These are phyloP conservation scores for Collybiopsis confluens DNA, from an alignment of 768 basidiomycete genomes.

Conservation along the genomic window DNA sequence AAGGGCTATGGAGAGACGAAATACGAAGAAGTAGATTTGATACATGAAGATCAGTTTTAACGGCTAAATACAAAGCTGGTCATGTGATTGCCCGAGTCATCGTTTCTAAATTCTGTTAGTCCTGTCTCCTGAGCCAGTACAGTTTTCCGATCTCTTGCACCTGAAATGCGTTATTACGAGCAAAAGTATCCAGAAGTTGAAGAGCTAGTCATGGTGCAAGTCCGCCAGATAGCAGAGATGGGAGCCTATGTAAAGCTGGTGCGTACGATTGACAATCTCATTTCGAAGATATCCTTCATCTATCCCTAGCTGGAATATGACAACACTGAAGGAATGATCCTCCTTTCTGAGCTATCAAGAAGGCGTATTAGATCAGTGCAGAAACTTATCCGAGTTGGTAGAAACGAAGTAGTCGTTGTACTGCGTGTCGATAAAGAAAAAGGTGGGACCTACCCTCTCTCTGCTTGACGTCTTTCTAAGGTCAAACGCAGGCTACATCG, in stretches of 20 bases:
- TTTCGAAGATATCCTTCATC: neutral
- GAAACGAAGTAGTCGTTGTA: constrained; percentile 98
- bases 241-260: constrained; percentile 98
- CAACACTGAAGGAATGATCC: constrained; percentile 99
- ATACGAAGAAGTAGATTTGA: constrained; percentile 34
- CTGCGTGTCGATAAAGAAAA: constrained; percentile 99
- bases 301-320: constrained; percentile 87
- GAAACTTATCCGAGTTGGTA: constrained; percentile 94
- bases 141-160: neutral
- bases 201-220: constrained; percentile 99
- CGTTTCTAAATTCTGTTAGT: neutral
- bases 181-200: constrained; percentile 95
- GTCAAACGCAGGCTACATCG: constrained; percentile 80
- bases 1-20: constrained; percentile 49
- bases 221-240: constrained; percentile 99
- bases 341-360: constrained; percentile 95
- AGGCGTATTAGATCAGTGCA: constrained; percentile 96
- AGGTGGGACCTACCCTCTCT: constrained; percentile 44
- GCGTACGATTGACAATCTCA: constrained; percentile 25
- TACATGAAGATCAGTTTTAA: too few species aligned
- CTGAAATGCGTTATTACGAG: constrained; percentile 84
- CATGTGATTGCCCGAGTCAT: neutral
- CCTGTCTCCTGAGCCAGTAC: too few species aligned
- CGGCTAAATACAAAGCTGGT: too few species aligned
- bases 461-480: constrained; percentile 1